Conservation (phyloP, 2,329 filamentous ascomycete genomes). For the Xylariaceae sp. region DNA sequence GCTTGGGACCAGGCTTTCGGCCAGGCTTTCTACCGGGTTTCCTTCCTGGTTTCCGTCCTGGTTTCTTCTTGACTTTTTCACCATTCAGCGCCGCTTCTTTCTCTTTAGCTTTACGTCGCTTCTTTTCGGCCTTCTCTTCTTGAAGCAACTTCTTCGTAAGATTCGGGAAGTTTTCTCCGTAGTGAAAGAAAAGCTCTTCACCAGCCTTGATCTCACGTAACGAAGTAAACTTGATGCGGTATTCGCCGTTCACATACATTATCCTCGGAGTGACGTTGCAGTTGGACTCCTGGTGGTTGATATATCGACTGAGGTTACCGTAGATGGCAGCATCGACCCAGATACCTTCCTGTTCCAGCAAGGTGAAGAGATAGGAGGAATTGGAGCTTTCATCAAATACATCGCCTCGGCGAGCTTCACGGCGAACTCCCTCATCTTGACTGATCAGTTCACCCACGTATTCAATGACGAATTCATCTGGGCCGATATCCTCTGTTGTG, state of each 20-base stretch:
- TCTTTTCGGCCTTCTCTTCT: conserved; percentile 37
- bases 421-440: conserved; percentile 63
- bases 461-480: conserved; percentile 73
- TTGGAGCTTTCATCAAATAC: conserved; percentile 60
- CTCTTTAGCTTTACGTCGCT: conserved; percentile 29
- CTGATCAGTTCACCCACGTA: conserved; percentile 77
- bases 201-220: conserved; percentile 63
- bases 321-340: conserved; percentile 73
- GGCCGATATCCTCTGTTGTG: conserved; percentile 61
- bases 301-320: conserved; percentile 78
- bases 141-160: conserved; percentile 51
- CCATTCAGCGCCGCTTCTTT: conserved; percentile 21
- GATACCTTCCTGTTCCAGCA: conserved; percentile 57
- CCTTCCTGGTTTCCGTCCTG: conserved; percentile 28
- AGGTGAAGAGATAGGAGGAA: conserved; percentile 61
- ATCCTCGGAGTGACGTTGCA: conserved; percentile 64
- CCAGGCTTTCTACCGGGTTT: conserved; percentile 29
- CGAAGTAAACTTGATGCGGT: conserved; percentile 72
- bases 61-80: conserved; percentile 26
- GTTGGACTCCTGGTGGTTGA: conserved; percentile 66
- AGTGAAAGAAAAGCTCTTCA: conserved; percentile 79
- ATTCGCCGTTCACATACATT: conserved; percentile 69
- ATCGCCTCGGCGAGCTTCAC: conserved; percentile 58
- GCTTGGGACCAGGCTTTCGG: conserved; percentile 26
- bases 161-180: conserved; percentile 66